Evolutionary conservation across 305 asterid species (phyloP).

Genomic region (Salvia sclarea): DNA sequence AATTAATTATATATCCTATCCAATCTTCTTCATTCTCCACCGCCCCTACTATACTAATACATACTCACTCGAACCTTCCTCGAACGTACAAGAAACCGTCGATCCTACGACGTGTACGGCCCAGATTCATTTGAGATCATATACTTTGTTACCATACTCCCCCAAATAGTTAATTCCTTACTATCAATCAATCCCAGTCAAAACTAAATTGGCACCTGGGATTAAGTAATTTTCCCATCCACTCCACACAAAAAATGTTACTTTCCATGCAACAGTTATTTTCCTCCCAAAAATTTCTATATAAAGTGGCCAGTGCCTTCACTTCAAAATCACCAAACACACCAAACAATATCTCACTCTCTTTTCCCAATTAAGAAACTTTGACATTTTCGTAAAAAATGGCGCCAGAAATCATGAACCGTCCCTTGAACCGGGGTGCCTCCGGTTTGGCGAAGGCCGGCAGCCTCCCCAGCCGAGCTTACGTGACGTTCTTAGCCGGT

Average conservation of each 20-base stretch:
- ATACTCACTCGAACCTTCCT: constrained; percentile 19
- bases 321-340: not conserved
- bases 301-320: not conserved
- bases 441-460: constrained; percentile 41
- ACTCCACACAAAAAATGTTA: not conserved
- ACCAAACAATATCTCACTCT: not conserved
- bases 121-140: not conserved
- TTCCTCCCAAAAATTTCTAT: constrained; percentile 13
- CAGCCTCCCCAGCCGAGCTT: constrained; percentile 43
- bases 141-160: not conserved
- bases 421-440: constrained; percentile 24
- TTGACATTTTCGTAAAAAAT: not conserved
- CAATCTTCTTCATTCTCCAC: constrained; percentile 17
- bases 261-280: constrained; percentile 18
- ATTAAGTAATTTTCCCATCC: not conserved
- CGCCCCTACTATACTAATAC: constrained; percentile 19
- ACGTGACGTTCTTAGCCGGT: constrained; percentile 54
- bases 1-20: not conserved
- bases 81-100: not conserved
- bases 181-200: not conserved
- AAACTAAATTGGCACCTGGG: not conserved
- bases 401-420: constrained; percentile 37
- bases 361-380: not conserved
- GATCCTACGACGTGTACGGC: constrained; percentile 23
- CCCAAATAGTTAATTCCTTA: not conserved